These are phyloP conservation scores for Pyrenophora graminea DNA, from an alignment of 2,329 filamentous ascomycete species.

Conservation along the genomic window DNA sequence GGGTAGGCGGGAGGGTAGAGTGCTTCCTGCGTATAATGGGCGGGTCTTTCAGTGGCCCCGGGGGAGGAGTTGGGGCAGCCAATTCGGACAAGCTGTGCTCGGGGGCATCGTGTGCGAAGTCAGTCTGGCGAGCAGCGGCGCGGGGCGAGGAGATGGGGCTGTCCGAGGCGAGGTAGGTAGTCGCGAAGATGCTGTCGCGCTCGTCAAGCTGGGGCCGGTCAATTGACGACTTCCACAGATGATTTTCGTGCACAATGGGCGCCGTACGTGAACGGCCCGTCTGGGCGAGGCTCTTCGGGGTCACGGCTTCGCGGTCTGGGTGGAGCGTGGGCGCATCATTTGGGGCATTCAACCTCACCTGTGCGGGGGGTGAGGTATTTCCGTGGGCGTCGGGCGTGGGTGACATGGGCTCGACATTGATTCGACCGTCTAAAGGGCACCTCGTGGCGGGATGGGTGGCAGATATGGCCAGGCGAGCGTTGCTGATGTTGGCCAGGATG, in stretches of 20 bases:
- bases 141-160: slow-evolving; percentile 49
- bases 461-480: slow-evolving; percentile 37
- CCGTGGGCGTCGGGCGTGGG: slow-evolving; percentile 43
- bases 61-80: slow-evolving; percentile 36
- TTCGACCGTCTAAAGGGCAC: slow-evolving; percentile 37
- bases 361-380: slow-evolving; percentile 48
- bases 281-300: slow-evolving; percentile 43
- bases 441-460: slow-evolving; percentile 42
- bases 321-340: slow-evolving; percentile 27
- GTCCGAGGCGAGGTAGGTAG: slow-evolving; percentile 60
- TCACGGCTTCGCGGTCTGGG: slow-evolving; percentile 23
- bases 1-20: slow-evolving; percentile 28
- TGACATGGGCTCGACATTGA: slow-evolving; percentile 53
- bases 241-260: slow-evolving; percentile 38
- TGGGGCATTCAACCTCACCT: slow-evolving; percentile 45
- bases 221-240: slow-evolving; percentile 43
- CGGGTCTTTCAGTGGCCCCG: slow-evolving; percentile 41
- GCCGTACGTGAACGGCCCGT: slow-evolving; percentile 47
- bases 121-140: slow-evolving; percentile 32
- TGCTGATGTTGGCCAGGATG: slow-evolving; percentile 25
- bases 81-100: slow-evolving; percentile 32
- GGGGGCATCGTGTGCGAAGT: slow-evolving; percentile 34
- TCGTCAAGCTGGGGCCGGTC: slow-evolving; percentile 61
- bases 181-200: slow-evolving; percentile 67
- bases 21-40: slow-evolving; percentile 40